Base-by-base conservation (phyloP, 225 moss, liverwort and hornwort species). In the Marchantia polymorpha region DNA sequence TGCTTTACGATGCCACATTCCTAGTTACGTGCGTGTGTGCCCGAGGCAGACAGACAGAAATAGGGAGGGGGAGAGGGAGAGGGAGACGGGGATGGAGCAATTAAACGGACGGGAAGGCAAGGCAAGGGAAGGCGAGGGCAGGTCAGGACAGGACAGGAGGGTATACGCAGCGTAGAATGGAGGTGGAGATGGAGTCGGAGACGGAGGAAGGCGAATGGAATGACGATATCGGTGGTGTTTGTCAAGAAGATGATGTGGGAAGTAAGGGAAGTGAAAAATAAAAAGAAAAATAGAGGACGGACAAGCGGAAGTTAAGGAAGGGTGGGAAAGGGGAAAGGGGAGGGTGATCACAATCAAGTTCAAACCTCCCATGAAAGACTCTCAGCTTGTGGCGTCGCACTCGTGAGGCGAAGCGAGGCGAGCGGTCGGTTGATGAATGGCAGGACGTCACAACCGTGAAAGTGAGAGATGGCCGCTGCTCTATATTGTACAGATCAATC, bases 401-500 rank as follows among this genome's bases (percentile, higher is more conserved):
- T 76, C 75, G 47, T 39, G 39, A 64, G 72, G 78, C 46, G 51
- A 60, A 82, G 85, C 26, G 52, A 55, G 54, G 54, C 13, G 27
- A 52, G 52, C 73, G 73, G 72, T 64, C 26, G 23, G 65, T 72
- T 48, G 60, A 86, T 69, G 75, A 76, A 64, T 64, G 78, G 73
- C 70, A 81, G 83, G 78, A 69, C 78, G 39, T 79, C 76, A 82
- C 64, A 69, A 73, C 60, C 65, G 82, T 78, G 19, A 64, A 71
- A 52, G 59, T 77, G 46, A 65, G 64, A 50, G 59, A 47, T 58
- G 69, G 71, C 76, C 75, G 64, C 78, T 86, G 78, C 78, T 81
- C 67, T 47, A 77, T 83, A 84, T 82, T 87, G 87, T 84, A 87
- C 87, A 82, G 76, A 84, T 84, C 86, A 87, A 80, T 82, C 82